Evolutionary conservation across 208 protist species (phyloP).

Genomic region (Leishmania amazonensis): DNA sequence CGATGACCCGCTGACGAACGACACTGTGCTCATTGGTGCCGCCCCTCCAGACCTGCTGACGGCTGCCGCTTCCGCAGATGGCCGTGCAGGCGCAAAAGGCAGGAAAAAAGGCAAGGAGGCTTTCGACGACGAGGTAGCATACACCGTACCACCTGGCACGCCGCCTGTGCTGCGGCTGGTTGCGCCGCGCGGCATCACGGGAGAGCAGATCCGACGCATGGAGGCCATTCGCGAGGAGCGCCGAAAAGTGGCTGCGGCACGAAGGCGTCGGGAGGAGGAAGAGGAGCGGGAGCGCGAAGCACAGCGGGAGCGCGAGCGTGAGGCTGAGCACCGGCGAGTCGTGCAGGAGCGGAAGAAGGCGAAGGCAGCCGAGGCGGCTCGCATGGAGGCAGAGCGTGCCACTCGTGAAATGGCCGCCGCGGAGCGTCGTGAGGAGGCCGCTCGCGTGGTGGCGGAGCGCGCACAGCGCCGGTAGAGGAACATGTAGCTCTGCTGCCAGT

Average conservation of each 20-base stretch:
- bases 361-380: conserved; percentile 36
- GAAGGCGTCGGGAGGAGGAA: conserved; percentile 50
- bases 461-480: conserved; percentile 12
- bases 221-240: conserved; percentile 55
- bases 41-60: not conserved
- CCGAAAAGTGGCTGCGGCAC: conserved; percentile 44
- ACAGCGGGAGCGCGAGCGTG: conserved; percentile 56
- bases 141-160: conserved; percentile 13
- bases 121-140: not conserved
- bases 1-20: conserved; percentile 10
- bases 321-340: conserved; percentile 43
- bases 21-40: conserved; percentile 26
- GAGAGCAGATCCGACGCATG: conserved; percentile 42
- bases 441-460: conserved; percentile 42
- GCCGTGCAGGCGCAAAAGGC: not conserved
- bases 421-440: conserved; percentile 47
- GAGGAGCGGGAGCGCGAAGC: conserved; percentile 54
- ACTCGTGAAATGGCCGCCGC: conserved; percentile 34
- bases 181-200: conserved; percentile 49
- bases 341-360: conserved; percentile 63
- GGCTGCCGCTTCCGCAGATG: not conserved
- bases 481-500: not conserved
- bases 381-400: conserved; percentile 34
- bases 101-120: not conserved
- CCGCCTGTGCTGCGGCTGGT: conserved; percentile 27